Evolutionary conservation across 2,329 filamentous ascomycete genomes (phyloP).

Genomic region (Microascus cirrosus): DNA sequence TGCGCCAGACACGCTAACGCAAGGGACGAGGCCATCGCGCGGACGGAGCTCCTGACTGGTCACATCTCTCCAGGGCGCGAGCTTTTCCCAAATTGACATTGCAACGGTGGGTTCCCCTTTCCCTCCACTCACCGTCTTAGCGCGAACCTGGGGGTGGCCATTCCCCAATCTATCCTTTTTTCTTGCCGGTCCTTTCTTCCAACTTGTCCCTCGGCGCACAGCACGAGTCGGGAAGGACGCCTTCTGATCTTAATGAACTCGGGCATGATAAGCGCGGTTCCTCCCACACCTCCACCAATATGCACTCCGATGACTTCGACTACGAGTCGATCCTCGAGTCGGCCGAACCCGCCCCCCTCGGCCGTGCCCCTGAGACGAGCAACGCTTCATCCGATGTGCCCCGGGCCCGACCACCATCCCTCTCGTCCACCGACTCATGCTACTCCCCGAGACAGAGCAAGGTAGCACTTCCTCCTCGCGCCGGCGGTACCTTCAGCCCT

Average conservation of each 20-base stretch:
- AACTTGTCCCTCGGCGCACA: background rate
- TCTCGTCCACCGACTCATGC: background rate
- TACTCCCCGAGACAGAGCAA: background rate
- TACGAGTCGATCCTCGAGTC: background rate
- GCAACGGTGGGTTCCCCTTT: slow-evolving; percentile 4
- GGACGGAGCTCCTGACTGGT: background rate
- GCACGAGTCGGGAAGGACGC: background rate
- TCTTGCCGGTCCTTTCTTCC: background rate
- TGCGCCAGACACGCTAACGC: slow-evolving; percentile 1
- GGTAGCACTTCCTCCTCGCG: background rate
- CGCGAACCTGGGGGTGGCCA: background rate
- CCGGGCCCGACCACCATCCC: background rate
- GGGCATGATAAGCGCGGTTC: background rate
- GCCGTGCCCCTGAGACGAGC: slow-evolving; percentile 2
- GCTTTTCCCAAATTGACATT: background rate
- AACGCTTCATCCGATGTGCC: slow-evolving; percentile 4
- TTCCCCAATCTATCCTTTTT: slow-evolving; percentile 1
- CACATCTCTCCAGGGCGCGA: background rate
- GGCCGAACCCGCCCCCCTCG: background rate
- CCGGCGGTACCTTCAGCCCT: background rate
- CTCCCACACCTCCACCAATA: background rate
- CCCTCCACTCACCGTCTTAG: slow-evolving; percentile 3
- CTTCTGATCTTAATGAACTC: background rate
- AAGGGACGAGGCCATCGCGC: slow-evolving; percentile 1
- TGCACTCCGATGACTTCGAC: background rate